Conservation (phyloP, 2,329 filamentous ascomycete genomes). For the Bipolaris gigantea region DNA sequence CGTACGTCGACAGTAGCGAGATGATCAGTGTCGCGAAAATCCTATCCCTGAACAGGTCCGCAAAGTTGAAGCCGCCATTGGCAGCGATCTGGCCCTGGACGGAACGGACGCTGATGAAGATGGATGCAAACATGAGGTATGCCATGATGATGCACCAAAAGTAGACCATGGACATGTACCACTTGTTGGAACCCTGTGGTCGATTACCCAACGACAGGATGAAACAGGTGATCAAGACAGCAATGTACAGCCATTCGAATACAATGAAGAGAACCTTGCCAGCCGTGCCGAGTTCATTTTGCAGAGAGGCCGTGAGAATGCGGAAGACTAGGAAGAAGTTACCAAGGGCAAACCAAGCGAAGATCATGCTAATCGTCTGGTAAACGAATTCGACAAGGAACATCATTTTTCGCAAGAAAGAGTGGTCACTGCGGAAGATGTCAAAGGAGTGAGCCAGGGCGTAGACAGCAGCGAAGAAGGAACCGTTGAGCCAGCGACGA, state of each 20-base stretch:
- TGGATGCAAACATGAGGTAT: conserved; percentile 87
- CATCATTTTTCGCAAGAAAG: conserved; percentile 80
- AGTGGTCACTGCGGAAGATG: conserved; percentile 92
- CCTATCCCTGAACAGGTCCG: conserved; percentile 78
- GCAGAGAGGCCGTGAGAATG: conserved; percentile 87
- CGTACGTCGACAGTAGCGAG: conserved; percentile 86
- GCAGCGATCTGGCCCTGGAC: conserved; percentile 70
- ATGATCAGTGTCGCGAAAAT: conserved; percentile 94
- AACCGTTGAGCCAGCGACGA: conserved; percentile 95
- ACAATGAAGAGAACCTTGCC: conserved; percentile 83
- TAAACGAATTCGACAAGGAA: conserved; percentile 93
- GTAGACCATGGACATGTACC: conserved; percentile 96
- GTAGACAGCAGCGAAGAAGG: conserved; percentile 97
- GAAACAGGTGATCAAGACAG: conserved; percentile 90
- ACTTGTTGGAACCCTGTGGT: conserved; percentile 87
- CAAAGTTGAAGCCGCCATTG: conserved; percentile 67
- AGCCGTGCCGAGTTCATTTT: conserved; percentile 72
- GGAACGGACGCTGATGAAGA: conserved; percentile 89
- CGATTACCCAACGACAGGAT: conserved; percentile 92
- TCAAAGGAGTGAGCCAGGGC: conserved; percentile 94
- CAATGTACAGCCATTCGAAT: conserved; percentile 95
- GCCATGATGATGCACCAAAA: conserved; percentile 98
- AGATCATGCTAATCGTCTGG: conserved; percentile 95
- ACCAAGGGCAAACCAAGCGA: conserved; percentile 96
- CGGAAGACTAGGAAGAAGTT: conserved; percentile 99